phyloP scores from a whole-genome alignment of 495 filamentous ascomycete genomes.

The Penicillium ochrochloron region DNA sequence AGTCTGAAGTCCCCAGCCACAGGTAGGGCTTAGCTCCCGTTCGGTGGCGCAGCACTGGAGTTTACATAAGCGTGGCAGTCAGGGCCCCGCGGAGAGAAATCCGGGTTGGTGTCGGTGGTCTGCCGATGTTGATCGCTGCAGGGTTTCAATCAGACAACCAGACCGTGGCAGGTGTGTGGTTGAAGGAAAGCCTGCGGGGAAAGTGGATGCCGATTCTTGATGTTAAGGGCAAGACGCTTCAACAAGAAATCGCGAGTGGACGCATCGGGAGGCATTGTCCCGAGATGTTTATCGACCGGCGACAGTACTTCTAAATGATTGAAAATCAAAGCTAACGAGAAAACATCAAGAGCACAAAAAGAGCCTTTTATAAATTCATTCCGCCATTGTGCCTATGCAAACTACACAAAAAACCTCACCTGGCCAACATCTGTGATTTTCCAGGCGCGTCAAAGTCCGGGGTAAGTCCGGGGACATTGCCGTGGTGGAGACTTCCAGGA shows the following conservation, averaged over 20 bases:
- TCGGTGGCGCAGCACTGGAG: conserved; percentile 4
- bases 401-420: neutral
- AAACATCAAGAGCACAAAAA: neutral
- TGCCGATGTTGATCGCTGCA: conserved; percentile 17
- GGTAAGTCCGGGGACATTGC: conserved; percentile 32
- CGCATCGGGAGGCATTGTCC: conserved; percentile 1
- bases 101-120: conserved; percentile 22
- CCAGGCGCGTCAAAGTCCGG: conserved; percentile 15
- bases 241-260: neutral
- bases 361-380: neutral
- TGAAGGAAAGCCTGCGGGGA: conserved; percentile 6
- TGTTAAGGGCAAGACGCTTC: neutral
- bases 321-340: neutral
- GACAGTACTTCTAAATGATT: neutral
- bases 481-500: conserved; percentile 25
- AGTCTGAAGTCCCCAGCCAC: conserved; percentile 25
- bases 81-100: conserved; percentile 21
- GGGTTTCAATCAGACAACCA: neutral
- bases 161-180: neutral
- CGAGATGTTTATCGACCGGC: neutral
- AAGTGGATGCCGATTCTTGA: conserved; percentile 9
- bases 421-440: neutral
- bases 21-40: conserved; percentile 17
- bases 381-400: neutral
- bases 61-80: conserved; percentile 10